phyloP scores from a whole-genome alignment of 1,284 basidiomycete species.

The Apiotrichum laibachii region DNA sequence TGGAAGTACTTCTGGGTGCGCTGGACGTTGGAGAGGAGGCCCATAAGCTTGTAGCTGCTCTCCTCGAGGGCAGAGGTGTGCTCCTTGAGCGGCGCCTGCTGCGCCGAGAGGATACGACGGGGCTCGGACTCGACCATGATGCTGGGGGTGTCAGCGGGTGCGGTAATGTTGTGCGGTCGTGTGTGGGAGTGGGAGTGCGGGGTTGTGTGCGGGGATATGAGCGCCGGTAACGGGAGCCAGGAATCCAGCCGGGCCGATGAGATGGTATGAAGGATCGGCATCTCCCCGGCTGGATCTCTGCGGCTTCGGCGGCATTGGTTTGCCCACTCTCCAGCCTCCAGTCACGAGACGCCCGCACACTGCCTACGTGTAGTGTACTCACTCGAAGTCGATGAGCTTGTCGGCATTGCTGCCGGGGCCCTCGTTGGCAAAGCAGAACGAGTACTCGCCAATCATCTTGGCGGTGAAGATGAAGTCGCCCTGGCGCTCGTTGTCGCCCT shows the following conservation, averaged over 20 bases:
- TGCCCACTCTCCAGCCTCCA: too few species aligned
- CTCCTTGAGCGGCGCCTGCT: constrained; percentile 66
- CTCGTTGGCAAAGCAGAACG: constrained; percentile 99
- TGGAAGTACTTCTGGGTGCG: constrained; percentile 78
- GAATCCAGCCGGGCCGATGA: too few species aligned
- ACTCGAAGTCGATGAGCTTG: constrained; percentile 91
- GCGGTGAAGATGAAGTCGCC: constrained; percentile 97
- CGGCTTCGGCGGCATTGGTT: too few species aligned
- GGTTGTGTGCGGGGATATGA: too few species aligned
- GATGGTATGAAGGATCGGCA: too few species aligned
- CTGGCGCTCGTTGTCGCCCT: constrained; percentile 83
- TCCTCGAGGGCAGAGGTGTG: constrained; percentile 89
- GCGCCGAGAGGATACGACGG: constrained; percentile 72
- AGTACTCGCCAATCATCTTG: constrained; percentile 85
- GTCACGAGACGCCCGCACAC: constrained; percentile 9
- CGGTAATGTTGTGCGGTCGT: neutral
- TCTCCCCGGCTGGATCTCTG: too few species aligned
- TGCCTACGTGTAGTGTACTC: constrained; percentile 19
- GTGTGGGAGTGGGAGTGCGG: neutral
- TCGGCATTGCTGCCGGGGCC: constrained; percentile 68
- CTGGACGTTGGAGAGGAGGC: constrained; percentile 79
- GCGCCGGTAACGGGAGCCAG: too few species aligned
- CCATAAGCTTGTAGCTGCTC: constrained; percentile 83
- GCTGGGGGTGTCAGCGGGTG: constrained; percentile 28
- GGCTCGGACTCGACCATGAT: constrained; percentile 97